phyloP scores from a whole-genome alignment of 2,329 filamentous ascomycete genomes.

The Ceratocystis alfenasii region DNA sequence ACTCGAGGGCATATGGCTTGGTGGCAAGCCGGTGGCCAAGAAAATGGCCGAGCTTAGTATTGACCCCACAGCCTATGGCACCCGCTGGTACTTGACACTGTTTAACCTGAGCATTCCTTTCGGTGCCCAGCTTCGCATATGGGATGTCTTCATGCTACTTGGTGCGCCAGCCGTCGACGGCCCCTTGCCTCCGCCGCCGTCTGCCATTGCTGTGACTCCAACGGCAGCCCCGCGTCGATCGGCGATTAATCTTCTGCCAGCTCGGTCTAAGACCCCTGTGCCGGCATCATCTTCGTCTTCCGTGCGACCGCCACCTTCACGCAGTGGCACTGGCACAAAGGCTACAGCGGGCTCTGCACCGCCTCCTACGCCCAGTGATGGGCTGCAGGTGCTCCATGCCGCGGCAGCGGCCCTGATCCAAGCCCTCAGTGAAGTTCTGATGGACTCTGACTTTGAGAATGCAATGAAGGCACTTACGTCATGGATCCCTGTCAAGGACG shows the following conservation, averaged over 20 bases:
- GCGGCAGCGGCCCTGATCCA: slow-evolving; percentile 82
- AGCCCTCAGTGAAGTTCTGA: slow-evolving; percentile 72
- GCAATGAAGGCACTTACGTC: slow-evolving; percentile 94
- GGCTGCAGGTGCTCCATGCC: slow-evolving; percentile 80
- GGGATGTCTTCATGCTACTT: slow-evolving; percentile 95
- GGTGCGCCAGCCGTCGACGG: slow-evolving; percentile 51
- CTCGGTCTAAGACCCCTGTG: slow-evolving; percentile 90
- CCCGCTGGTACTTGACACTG: slow-evolving; percentile 90
- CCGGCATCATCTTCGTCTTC: slow-evolving; percentile 91
- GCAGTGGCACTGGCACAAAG: slow-evolving; percentile 15
- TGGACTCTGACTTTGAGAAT: slow-evolving; percentile 93
- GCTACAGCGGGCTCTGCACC: slow-evolving; percentile 21
- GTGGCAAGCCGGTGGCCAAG: slow-evolving; percentile 60
- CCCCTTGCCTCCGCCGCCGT: slow-evolving; percentile 21
- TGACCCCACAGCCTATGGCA: slow-evolving; percentile 84
- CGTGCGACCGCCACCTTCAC: slow-evolving; percentile 39
- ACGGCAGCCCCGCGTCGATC: slow-evolving; percentile 12
- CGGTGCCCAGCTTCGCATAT: slow-evolving; percentile 82
- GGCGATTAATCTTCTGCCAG: slow-evolving; percentile 58
- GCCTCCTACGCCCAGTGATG: slow-evolving; percentile 27
- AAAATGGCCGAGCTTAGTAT: slow-evolving; percentile 71
- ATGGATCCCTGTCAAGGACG: slow-evolving; percentile 87
- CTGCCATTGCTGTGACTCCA: slow-evolving; percentile 7
- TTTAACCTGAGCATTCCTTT: slow-evolving; percentile 98
- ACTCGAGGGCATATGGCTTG: slow-evolving; percentile 75